Evolutionary conservation across 768 basidiomycete genomes (phyloP).

Genomic region (Leccinum variicolor): DNA sequence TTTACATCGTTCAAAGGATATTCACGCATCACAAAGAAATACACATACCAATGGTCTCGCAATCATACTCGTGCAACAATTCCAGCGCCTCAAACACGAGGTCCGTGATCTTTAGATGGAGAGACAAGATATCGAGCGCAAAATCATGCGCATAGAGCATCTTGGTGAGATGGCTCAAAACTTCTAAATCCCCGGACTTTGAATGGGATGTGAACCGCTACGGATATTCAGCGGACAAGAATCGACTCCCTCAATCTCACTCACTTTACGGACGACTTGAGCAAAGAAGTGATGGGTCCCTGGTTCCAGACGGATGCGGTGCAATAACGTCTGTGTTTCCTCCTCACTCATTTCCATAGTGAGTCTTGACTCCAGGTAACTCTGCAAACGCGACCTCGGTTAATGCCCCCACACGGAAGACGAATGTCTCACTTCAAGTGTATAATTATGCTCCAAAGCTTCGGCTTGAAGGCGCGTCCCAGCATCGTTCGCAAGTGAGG

Average conservation of each 20-base stretch:
- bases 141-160: slow-evolving; percentile 55
- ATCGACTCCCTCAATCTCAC: slow-evolving; percentile 8
- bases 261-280: slow-evolving; percentile 53
- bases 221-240: neutral
- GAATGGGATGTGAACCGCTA: slow-evolving; percentile 61
- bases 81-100: slow-evolving; percentile 60
- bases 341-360: slow-evolving; percentile 44
- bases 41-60: slow-evolving; percentile 71
- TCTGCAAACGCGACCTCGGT: slow-evolving; percentile 12
- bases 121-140: slow-evolving; percentile 63
- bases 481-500: slow-evolving; percentile 46
- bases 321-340: slow-evolving; percentile 33
- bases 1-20: slow-evolving; percentile 24
- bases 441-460: slow-evolving; percentile 55
- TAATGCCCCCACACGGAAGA: neutral
- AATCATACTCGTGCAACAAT: slow-evolving; percentile 71
- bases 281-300: slow-evolving; percentile 58
- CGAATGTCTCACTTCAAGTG: slow-evolving; percentile 48
- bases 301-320: slow-evolving; percentile 51
- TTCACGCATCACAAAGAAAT: neutral
- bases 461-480: slow-evolving; percentile 52
- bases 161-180: slow-evolving; percentile 68
- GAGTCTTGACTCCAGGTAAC: slow-evolving; percentile 57
- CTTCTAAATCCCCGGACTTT: slow-evolving; percentile 58
- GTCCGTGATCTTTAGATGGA: slow-evolving; percentile 63